These are phyloP conservation scores for Cordyceps tenuipes DNA, from an alignment of 2,329 filamentous ascomycete genomes.

Conservation along the genomic window DNA sequence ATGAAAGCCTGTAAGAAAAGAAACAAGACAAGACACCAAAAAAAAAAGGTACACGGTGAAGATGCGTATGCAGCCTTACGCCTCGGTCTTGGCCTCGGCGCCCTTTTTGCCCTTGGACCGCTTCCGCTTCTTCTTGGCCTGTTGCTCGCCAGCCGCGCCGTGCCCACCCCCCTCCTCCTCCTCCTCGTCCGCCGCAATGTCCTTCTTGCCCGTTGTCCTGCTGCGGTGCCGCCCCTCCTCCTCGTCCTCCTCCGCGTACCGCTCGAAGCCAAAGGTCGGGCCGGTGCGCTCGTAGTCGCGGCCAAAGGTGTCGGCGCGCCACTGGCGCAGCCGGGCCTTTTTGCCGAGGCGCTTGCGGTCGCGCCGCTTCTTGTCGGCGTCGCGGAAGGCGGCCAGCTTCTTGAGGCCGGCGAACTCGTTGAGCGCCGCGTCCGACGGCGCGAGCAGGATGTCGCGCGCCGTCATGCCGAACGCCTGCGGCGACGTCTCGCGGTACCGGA, in stretches of 20 bases:
- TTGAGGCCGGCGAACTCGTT: slow-evolving; percentile 92
- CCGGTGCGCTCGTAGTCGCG: slow-evolving; percentile 47
- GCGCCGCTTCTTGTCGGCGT: slow-evolving; percentile 78
- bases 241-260: slow-evolving; percentile 23
- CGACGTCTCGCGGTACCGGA: slow-evolving; percentile 92
- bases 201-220: slow-evolving; percentile 15
- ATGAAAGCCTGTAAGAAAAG: too few relatives aligned
- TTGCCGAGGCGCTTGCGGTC: slow-evolving; percentile 87
- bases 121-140: slow-evolving; percentile 36
- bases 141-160: slow-evolving; percentile 21
- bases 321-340: slow-evolving; percentile 83
- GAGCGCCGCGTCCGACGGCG: slow-evolving; percentile 74
- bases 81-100: slow-evolving; percentile 23
- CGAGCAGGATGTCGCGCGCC: slow-evolving; percentile 77
- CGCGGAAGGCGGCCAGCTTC: slow-evolving; percentile 85
- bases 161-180: background rate
- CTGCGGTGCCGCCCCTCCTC: slow-evolving; percentile 10
- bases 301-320: slow-evolving; percentile 62
- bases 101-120: slow-evolving; percentile 39
- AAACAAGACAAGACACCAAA: background rate
- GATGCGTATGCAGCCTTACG: slow-evolving; percentile 12
- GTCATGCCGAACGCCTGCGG: slow-evolving; percentile 86
- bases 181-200: background rate
- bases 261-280: slow-evolving; percentile 50
- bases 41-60: background rate